A percentile compares a stretch with the other conserved stretches of the same genome.
These are phyloP conservation scores for Auricularia auricula-judae DNA, from an alignment of 768 basidiomycete species.

Conservation along the genomic window DNA sequence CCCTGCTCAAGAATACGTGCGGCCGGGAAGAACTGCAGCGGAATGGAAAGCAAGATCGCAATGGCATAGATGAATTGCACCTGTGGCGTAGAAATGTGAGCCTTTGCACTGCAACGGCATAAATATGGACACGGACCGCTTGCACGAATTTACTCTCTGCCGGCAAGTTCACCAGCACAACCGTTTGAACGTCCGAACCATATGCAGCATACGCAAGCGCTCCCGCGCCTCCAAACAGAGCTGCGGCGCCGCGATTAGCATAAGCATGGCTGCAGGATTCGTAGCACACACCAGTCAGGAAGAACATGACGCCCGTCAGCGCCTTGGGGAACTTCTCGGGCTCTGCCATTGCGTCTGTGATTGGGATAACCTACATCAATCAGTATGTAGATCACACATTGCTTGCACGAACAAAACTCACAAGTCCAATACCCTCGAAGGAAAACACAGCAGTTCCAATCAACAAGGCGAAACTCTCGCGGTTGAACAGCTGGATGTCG, in stretches of 20 bases:
- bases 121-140: conserved; percentile 39
- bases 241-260: conserved; percentile 19
- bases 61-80: conserved; percentile 83
- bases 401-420: conserved; percentile 14
- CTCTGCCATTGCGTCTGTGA: conserved; percentile 94
- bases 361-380: conserved; percentile 57
- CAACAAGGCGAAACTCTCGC: conserved; percentile 79
- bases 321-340: conserved; percentile 86
- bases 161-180: conserved; percentile 90
- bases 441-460: conserved; percentile 98
- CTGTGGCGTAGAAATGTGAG: conserved; percentile 18
- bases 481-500: conserved; percentile 77
- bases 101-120: too few relatives aligned
- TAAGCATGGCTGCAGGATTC: neutral
- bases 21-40: conserved; percentile 95
- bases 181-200: conserved; percentile 78
- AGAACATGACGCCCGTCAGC: conserved; percentile 85
- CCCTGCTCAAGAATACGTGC: conserved; percentile 96
- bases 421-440: conserved; percentile 93
- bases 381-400: conserved; percentile 11
- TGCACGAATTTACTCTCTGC: conserved; percentile 77
- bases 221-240: conserved; percentile 83
- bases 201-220: conserved; percentile 81
- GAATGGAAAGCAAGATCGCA: conserved; percentile 85
- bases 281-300: conserved; percentile 46